A percentile compares a stretch with the other conserved stretches of the same genome.
phyloP scores from a whole-genome alignment of 306 rosid genomes.

The Lablab purpureus region DNA sequence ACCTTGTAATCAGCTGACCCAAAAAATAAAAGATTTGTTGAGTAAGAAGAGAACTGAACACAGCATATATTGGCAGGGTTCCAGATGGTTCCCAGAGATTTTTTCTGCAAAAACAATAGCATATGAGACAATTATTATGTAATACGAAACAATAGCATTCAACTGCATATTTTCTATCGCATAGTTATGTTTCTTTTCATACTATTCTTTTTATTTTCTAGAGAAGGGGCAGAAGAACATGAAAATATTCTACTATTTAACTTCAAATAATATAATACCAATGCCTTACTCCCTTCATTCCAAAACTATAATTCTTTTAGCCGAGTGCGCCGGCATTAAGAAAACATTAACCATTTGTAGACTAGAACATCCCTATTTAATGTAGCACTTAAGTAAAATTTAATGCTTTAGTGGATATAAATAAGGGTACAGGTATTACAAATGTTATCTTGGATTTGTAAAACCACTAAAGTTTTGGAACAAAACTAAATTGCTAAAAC shows the following conservation, averaged over 20 bases:
- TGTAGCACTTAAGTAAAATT: no score
- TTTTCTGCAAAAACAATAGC: slow-evolving; percentile 65
- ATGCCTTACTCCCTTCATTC: no score
- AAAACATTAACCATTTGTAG: no score
- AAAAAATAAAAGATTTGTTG: slow-evolving; percentile 75
- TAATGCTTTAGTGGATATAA: no score
- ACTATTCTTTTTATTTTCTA: neutral
- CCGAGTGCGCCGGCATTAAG: no score
- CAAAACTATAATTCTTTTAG: no score
- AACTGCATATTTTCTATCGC: neutral
- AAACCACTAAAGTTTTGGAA: no score
- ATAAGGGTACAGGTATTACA: no score
- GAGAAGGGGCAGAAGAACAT: neutral
- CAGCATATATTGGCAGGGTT: slow-evolving; percentile 92
- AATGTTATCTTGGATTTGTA: no score
- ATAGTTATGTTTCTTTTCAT: slow-evolving; percentile 18
- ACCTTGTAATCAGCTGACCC: slow-evolving; percentile 90
- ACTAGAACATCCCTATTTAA: no score
- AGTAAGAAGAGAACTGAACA: slow-evolving; percentile 91
- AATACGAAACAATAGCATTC: slow-evolving; percentile 16
- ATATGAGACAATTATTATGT: slow-evolving; percentile 23
- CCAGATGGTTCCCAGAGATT: slow-evolving; percentile 75
- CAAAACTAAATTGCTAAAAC: no score
- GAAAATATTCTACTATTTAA: slow-evolving; percentile 6
- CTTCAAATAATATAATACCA: slow-evolving; percentile 18